Percentiles rank a stretch among this genome's conserved stretches.
Evolutionary conservation across 1,139 yeast species (phyloP).

Genomic region (Geotrichum armillariae): DNA sequence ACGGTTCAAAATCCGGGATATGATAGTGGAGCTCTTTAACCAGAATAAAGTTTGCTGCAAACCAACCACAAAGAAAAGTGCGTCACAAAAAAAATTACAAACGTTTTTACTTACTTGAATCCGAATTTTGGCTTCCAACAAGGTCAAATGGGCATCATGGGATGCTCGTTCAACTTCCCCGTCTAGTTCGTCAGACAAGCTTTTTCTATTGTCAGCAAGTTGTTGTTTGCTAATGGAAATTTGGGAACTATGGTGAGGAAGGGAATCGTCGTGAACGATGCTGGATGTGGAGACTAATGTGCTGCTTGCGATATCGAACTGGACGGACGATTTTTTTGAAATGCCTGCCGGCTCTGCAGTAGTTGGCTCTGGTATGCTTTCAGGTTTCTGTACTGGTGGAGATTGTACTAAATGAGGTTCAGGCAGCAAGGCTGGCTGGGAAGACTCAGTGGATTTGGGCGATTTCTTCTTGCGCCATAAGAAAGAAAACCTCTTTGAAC

Average conservation of each 20-base stretch:
- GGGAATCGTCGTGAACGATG: no score
- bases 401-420: neutral
- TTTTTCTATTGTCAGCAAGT: slow-evolving; percentile 1
- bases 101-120: neutral
- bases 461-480: slow-evolving; percentile 3
- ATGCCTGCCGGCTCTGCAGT: no score
- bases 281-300: no score
- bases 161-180: slow-evolving; percentile 14
- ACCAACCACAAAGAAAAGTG: neutral
- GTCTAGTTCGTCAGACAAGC: slow-evolving; percentile 12
- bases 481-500: slow-evolving; percentile 10
- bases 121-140: neutral
- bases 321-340: no score
- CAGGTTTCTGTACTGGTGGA: neutral
- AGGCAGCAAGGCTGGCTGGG: neutral
- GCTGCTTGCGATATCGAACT: no score
- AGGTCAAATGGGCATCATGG: slow-evolving; percentile 3
- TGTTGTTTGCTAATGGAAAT: no score
- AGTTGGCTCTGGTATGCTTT: no score
- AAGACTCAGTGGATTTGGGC: no score
- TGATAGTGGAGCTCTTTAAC: neutral
- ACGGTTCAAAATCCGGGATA: neutral
- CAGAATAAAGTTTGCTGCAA: neutral
- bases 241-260: neutral
- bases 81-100: neutral